A percentile compares a stretch with the other conserved stretches of the same genome.
Conservation (phyloP, 345 rosid genomes). For the Eucalyptus polybractea region DNA sequence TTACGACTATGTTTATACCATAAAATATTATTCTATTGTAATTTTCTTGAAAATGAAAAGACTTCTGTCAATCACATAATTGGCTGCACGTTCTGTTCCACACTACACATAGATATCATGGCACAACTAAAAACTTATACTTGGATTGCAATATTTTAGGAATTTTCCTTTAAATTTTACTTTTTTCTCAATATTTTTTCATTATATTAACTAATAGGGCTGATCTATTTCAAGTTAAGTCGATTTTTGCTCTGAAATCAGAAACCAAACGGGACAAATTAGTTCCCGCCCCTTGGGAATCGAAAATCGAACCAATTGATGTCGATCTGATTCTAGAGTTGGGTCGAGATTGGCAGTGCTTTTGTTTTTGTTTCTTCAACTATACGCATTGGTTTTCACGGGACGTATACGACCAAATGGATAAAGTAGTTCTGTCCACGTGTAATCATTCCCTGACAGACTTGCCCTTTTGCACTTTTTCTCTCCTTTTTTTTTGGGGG, state of each 20-base stretch:
- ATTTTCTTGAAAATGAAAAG: background rate
- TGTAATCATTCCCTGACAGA: background rate
- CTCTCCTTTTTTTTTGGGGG: background rate
- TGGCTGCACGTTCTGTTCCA: background rate
- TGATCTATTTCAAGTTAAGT: too few relatives aligned
- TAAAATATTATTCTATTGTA: background rate
- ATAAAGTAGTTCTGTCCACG: background rate
- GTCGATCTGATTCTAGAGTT: rapidly evolving
- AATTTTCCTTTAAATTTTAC: background rate
- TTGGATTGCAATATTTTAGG: background rate
- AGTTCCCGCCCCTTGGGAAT: rapidly evolving
- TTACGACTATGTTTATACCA: background rate
- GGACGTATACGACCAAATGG: background rate
- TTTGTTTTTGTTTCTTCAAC: too few relatives aligned
- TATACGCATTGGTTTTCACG: too few relatives aligned
- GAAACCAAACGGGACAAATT: background rate
- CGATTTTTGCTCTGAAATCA: rapidly evolving
- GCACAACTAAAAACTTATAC: background rate
- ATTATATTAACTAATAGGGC: rapidly evolving
- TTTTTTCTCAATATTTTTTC: background rate
- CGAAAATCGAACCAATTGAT: rapidly evolving
- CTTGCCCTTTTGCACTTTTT: background rate
- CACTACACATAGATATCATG: background rate
- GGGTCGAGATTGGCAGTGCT: too few relatives aligned
- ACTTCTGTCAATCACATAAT: background rate